Evolutionary conservation across 2,329 filamentous ascomycete genomes (phyloP).

Genomic region (Furcasterigmium furcatum): DNA sequence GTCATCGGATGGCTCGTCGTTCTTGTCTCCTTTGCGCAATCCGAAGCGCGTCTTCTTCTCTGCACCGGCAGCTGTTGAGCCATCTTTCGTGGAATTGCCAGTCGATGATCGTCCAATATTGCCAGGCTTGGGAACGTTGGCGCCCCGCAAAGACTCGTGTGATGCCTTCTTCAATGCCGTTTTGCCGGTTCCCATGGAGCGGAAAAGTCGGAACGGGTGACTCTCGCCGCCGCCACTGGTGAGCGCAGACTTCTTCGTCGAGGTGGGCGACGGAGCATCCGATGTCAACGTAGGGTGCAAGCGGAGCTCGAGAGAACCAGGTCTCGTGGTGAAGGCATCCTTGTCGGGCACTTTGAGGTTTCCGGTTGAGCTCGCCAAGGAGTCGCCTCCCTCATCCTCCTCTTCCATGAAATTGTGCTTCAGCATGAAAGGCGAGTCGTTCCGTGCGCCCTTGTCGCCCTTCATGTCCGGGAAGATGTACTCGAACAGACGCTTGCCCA

Average conservation of each 20-base stretch:
- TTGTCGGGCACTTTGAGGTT: constrained; percentile 38
- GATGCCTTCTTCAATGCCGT: constrained; percentile 50
- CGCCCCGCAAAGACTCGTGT: constrained; percentile 50
- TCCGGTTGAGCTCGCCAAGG: constrained; percentile 32
- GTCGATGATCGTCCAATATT: constrained; percentile 42
- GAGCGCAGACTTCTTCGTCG: constrained; percentile 41
- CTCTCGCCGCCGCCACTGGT: constrained; percentile 47
- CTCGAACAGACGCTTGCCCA: constrained; percentile 90
- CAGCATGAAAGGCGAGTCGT: constrained; percentile 58
- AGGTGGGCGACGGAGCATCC: constrained; percentile 30
- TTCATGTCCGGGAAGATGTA: constrained; percentile 92
- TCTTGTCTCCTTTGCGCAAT: constrained; percentile 42
- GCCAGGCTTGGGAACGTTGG: constrained; percentile 34
- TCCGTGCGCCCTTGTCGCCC: constrained; percentile 44
- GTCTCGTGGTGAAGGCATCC: constrained; percentile 54
- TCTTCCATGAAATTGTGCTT: constrained; percentile 48
- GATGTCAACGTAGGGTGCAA: constrained; percentile 78
- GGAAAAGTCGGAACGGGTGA: constrained; percentile 51
- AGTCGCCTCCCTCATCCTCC: constrained; percentile 33
- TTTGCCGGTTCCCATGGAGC: constrained; percentile 38
- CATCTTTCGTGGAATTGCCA: constrained; percentile 36
- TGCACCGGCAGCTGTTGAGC: constrained; percentile 32
- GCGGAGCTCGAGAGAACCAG: constrained; percentile 76
- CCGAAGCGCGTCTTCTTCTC: constrained; percentile 53
- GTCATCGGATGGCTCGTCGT: constrained; percentile 71